Percentiles rank a stretch among this genome's conserved stretches.
phyloP scores from a whole-genome alignment of 2,329 filamentous ascomycete genomes.

The Pseudogymnoascus sp. region DNA sequence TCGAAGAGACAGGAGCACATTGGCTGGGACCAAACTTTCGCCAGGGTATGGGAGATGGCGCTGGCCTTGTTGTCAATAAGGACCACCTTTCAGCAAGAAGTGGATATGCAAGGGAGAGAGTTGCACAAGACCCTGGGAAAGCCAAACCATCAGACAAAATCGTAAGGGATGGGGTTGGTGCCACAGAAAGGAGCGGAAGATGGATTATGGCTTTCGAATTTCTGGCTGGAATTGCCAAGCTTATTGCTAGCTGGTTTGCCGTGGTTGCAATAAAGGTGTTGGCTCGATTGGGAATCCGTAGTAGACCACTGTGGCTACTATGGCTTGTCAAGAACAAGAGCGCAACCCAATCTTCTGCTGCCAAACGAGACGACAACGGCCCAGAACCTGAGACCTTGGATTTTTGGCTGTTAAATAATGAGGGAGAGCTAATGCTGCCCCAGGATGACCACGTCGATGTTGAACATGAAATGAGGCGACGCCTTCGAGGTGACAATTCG shows the following conservation, averaged over 20 bases:
- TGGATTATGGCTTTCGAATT: slow-evolving; percentile 74
- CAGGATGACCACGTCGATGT: slow-evolving; percentile 64
- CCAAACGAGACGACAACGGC: slow-evolving; percentile 17
- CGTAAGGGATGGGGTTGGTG: slow-evolving; percentile 61
- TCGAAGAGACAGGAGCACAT: slow-evolving; percentile 44
- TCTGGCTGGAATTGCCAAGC: slow-evolving; percentile 61
- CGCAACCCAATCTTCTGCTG: slow-evolving; percentile 7
- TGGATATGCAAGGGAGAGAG: slow-evolving; percentile 64
- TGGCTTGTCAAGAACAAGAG: slow-evolving; percentile 21
- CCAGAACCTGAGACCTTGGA: slow-evolving; percentile 33
- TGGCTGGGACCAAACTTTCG: slow-evolving; percentile 28
- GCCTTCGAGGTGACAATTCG: slow-evolving; percentile 38
- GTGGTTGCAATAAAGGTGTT: slow-evolving; percentile 33
- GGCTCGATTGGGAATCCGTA: slow-evolving; percentile 49
- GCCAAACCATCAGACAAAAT: slow-evolving; percentile 37
- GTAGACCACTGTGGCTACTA: slow-evolving; percentile 56
- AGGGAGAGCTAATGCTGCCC: slow-evolving; percentile 47
- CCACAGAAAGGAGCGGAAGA: slow-evolving; percentile 67
- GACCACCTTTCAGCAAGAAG: slow-evolving; percentile 37
- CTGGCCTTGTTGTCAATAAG: slow-evolving; percentile 24
- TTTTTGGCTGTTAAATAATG: slow-evolving; percentile 45
- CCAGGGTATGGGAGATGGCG: slow-evolving; percentile 22
- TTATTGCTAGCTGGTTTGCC: slow-evolving; percentile 42
- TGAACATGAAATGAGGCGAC: slow-evolving; percentile 66
- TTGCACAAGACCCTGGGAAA: slow-evolving; percentile 47